Conservation (phyloP, 208 protist genomes). For the Wallacemonas collosoma region DNA sequence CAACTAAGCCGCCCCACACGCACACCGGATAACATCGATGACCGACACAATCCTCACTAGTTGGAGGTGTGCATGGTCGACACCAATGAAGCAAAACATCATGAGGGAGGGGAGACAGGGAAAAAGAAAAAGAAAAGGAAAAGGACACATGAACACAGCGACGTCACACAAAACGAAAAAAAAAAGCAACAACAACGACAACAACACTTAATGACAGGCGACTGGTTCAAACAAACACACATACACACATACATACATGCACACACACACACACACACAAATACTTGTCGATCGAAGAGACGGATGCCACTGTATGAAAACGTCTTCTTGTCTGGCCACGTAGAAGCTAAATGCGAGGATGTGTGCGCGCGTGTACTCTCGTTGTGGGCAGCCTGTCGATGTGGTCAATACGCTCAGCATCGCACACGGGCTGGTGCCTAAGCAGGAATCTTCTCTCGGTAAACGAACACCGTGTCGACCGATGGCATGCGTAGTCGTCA, state of each 20-base stretch:
- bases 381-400: no score
- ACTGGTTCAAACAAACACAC: not conserved
- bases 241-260: not conserved
- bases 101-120: not conserved
- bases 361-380: no score
- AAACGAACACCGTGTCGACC: no score
- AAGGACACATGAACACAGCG: not conserved
- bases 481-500: not conserved
- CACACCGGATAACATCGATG: conserved; percentile 10
- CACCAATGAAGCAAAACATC: no score
- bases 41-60: conserved; percentile 11
- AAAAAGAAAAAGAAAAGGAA: conserved; percentile 10
- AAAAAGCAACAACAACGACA: conserved; percentile 16
- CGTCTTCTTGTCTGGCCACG: no score
- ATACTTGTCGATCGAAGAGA: not conserved
- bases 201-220: no score
- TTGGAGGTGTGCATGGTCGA: not conserved
- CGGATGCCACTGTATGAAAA: not conserved
- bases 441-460: no score
- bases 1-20: not conserved
- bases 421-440: no score
- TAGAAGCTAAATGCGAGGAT: no score
- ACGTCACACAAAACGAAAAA: not conserved
- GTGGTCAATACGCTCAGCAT: no score
- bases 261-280: conserved; percentile 3